Conservation (phyloP, 1,284 basidiomycete species). For the Sphaerobolus stellatus region DNA sequence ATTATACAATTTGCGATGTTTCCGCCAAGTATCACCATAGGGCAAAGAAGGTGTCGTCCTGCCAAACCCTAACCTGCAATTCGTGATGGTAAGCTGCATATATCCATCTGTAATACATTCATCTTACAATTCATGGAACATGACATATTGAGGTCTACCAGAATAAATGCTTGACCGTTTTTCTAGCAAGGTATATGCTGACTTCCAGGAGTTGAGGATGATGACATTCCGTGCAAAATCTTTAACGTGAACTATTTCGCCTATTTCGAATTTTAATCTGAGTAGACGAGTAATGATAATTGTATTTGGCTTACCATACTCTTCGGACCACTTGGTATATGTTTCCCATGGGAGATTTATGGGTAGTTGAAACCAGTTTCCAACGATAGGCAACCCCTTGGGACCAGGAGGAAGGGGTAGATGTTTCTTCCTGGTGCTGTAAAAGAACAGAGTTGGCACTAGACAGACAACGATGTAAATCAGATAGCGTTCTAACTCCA, state of each 20-base stretch:
- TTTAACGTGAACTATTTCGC: constrained; percentile 24
- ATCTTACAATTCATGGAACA: constrained; percentile 17
- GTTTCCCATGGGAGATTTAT: neutral
- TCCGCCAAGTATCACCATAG: neutral
- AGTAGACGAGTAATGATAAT: too few relatives aligned
- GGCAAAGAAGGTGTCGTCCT: too few relatives aligned
- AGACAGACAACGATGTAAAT: too few relatives aligned
- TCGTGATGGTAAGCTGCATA: too few relatives aligned
- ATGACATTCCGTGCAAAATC: constrained; percentile 1
- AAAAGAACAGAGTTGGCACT: too few relatives aligned
- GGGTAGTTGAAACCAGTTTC: neutral
- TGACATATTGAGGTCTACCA: constrained; percentile 21
- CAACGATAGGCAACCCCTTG: constrained; percentile 10
- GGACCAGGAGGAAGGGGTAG: constrained; percentile 12
- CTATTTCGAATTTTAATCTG: too few relatives aligned
- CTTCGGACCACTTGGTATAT: neutral
- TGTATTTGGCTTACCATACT: neutral
- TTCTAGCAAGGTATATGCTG: constrained; percentile 23
- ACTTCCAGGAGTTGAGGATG: constrained; percentile 15
- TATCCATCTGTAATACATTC: too few relatives aligned
- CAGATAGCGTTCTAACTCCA: too few relatives aligned
- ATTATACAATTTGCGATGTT: neutral
- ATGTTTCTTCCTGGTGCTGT: too few relatives aligned
- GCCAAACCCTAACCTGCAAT: too few relatives aligned
- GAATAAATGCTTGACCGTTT: constrained; percentile 24